Evolutionary conservation across 345 rosid species (phyloP), one percentile per base, ranked within the genome.

Genomic region (Cardiospermum halicacabum): DNA sequence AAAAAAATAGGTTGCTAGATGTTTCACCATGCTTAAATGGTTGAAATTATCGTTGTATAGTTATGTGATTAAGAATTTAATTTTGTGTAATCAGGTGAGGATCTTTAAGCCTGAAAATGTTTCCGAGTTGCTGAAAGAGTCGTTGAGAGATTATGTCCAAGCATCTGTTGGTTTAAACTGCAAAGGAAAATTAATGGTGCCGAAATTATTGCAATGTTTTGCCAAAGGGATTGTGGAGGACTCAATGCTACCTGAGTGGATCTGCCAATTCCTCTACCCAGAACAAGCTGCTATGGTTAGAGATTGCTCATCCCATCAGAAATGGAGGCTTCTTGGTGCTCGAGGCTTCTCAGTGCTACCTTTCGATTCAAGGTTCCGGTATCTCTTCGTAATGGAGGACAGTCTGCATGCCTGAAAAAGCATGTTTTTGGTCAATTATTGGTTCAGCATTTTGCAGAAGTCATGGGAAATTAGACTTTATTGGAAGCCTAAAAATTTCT

Each of bases 301-400:
- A 69, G 76, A 74, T 19, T 77, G 84, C 50, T 73, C 76, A 11
- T 73, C 84, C 21, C 68, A 66, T 53, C 80, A 72, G 34, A 82
- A 80, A 69, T 66, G 84, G 81, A 73, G 74, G 69, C 77, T 84
- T 49, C 80, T 75, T 0, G 77, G 84, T 3, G 61, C 74, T 22
- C 82, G 84, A 37, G 74, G 66, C 75, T 82, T 80, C 77, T 78
- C 82, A 3, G 59, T 84, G 24, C 34, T 75, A 24, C 87, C 92
- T 1, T 86, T 80, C 11, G 82, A 80, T 69, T 73, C 92, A 6
- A 78, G 89, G 67, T 86, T 86, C 63, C 80, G 92, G 6, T 82
- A 74, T 61, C 84, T 84, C 40, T 84, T 84, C 72, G 56, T 84
- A 3, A 31, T 62, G 69, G 77, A 78, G 18, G 65, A 28, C 25